Evolutionary conservation across 176 grass and related monocot genomes (phyloP), one percentile per base, ranked within the genome.

Genomic region (Elaeis guineensis): DNA sequence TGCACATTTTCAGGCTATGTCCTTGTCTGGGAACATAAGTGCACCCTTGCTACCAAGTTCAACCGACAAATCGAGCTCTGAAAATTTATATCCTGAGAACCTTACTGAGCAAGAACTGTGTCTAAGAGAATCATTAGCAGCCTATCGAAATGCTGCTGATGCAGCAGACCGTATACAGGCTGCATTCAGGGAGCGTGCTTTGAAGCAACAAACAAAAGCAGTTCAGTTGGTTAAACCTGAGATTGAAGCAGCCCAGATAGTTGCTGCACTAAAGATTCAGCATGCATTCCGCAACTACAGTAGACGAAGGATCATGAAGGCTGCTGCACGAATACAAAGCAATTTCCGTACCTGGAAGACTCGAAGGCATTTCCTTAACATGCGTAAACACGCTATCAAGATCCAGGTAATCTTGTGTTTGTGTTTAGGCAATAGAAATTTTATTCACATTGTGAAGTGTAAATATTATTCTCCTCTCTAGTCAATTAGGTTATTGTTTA

Each of bases 21-120:
- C 84, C 66, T 57, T 98, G 50, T 80, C 74, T 17, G 80, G 83
- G 59, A 82, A 83, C 70, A 44, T 78, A 20, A 32, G 29, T 66
- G 62, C 75, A 5, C 18, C 73, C 23, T 50, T 44, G 58, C 77
- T 16, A 57, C 30, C 21, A 55, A 66, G n/a, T 32, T 57, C 66
- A 54, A 75, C 71, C 50, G 65, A 55, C 11, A 24, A 16, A 19
- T 16, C 11, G 62, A 86, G 80, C 66, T 49, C 49, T 59, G 70
- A 85, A 28, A 57, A 72, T n/a, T 60, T 53, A 21, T 65, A 80
- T 66, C 72, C 72, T 21, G 67, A 84, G 67, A 78, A 83, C 49
- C 87, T 98, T 62, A 92, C 55, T 49, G 93, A 98, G 75, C 84
- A 92, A 80, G 93, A 98, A 70, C 52, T 98, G 59, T 98, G 93